Evolutionary conservation across 805 yeast genomes (phyloP), one percentile per base, ranked within the genome.

Genomic region (Metschnikowia reukaufii): DNA sequence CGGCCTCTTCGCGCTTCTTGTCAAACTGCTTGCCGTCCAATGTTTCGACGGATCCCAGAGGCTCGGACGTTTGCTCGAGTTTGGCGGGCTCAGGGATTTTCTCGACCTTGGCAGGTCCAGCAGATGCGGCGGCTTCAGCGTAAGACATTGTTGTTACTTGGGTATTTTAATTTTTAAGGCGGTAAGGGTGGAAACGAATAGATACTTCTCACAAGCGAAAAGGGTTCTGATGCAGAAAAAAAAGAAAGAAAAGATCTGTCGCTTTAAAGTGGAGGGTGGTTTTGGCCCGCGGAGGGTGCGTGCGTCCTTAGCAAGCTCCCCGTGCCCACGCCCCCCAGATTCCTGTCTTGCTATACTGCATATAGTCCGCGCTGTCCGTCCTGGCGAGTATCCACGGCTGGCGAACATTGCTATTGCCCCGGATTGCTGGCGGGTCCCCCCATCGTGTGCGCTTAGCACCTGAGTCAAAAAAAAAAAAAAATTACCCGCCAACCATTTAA

Each of bases 91-190:
- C 58, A 16, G 72, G 71, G 44, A 68, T 47, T 42, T 64, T 61
- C 41, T 57, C 61, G 46, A 64, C 64, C 36, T 44, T 44, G 37
- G 59, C 57, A 32, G 73, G 72, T 13, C 71, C 73, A 9, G 72
- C 59, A 29, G 72, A 58, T 39, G 69, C 70, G 45, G 74, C 75
- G 41, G 71, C 76, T 39, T 71, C 72, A 36, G 75, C 73, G 67
- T 69, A 70, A 7, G 57, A 50, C 57, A 54, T 54, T 29, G 30
- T 37, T 31, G 25, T 6, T 15, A 10, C 20, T 20, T 36, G 36
- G 45, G 13, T 18, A 15, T 32, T 34, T 19, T 16, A 17, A 15
- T 33, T 30, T 23, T n/a, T 4, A 31, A 31, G 29, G 5, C 12
- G 8, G 29, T 13, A 25, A 25, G 29, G 3, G 29, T 25, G 29